phyloP scores from a whole-genome alignment of 1,284 basidiomycete genomes.

The Kwoniella shivajii region DNA sequence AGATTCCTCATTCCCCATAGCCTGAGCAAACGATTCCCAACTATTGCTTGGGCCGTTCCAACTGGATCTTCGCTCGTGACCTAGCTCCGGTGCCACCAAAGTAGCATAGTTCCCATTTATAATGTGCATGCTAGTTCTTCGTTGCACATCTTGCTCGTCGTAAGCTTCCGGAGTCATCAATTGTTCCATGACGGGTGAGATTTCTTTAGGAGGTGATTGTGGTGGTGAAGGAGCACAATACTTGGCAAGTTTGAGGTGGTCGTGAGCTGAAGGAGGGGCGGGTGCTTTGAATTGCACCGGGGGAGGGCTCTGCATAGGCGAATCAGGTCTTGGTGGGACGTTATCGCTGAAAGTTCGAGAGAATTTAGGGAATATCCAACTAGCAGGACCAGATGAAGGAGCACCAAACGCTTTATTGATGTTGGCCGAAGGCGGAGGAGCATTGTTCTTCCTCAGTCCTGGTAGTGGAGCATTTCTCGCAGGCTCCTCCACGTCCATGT shows the following conservation, averaged over 20 bases:
- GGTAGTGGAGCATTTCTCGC: slow-evolving; percentile 13
- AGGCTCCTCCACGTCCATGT: slow-evolving; percentile 17
- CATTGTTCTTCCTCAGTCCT: slow-evolving; percentile 26
- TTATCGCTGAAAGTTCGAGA: slow-evolving; percentile 13
- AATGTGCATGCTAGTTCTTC: slow-evolving; percentile 29
- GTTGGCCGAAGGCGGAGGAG: slow-evolving; percentile 24
- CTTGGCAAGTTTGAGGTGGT: slow-evolving; percentile 44
- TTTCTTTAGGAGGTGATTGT: slow-evolving; percentile 43
- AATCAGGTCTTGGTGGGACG: slow-evolving; percentile 25
- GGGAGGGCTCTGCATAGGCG: slow-evolving; percentile 33
- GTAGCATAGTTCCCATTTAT: slow-evolving; percentile 47
- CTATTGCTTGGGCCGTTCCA: slow-evolving; percentile 38
- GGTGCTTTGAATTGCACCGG: slow-evolving; percentile 43
- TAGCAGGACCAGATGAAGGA: slow-evolving; percentile 21
- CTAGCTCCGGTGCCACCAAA: slow-evolving; percentile 9
- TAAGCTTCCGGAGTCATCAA: background rate
- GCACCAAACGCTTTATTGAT: slow-evolving; percentile 35
- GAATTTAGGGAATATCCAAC: slow-evolving; percentile 44
- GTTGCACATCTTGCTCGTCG: background rate
- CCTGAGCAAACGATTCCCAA: slow-evolving; percentile 37
- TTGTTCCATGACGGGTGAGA: background rate
- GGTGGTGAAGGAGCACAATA: slow-evolving; percentile 54
- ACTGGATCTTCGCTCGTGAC: slow-evolving; percentile 42
- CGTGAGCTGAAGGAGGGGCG: slow-evolving; percentile 45
- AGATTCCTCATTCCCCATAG: slow-evolving; percentile 15